phyloP scores from a whole-genome alignment of 345 rosid genomes.

The Gossypium raimondii region DNA sequence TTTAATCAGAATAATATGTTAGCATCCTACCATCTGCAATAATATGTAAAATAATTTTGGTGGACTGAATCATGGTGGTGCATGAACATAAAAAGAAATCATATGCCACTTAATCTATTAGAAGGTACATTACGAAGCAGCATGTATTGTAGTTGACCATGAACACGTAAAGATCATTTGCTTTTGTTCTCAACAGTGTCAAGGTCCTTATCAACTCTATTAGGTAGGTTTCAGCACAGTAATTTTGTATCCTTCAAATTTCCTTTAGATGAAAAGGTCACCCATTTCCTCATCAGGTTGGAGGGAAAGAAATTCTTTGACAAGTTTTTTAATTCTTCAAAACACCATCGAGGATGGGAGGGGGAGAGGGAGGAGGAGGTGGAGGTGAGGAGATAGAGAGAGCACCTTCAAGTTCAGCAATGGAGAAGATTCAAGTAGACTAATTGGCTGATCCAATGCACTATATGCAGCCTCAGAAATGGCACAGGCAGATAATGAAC shows the following conservation, averaged over 20 bases:
- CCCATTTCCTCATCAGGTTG: neutral
- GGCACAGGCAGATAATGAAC: conserved; percentile 80
- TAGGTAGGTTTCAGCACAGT: neutral
- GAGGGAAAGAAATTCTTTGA: neutral
- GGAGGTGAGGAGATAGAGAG: conserved; percentile 24
- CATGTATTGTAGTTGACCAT: neutral
- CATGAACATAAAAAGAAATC: neutral
- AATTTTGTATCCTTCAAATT: neutral
- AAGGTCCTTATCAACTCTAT: neutral
- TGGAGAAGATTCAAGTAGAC: conserved; percentile 79
- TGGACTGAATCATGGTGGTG: neutral
- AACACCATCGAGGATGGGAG: conserved; percentile 9
- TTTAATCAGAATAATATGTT: conserved; percentile 23
- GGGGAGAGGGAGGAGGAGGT: neutral
- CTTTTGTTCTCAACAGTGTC: neutral
- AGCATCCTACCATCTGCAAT: conserved; percentile 6
- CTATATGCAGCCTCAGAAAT: conserved; percentile 93
- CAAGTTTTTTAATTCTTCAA: neutral
- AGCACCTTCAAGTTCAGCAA: conserved; percentile 65
- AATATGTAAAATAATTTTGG: neutral
- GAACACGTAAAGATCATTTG: neutral
- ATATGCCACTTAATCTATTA: neutral
- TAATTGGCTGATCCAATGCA: conserved; percentile 89
- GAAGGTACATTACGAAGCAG: neutral
- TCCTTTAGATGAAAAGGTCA: neutral